phyloP scores from a whole-genome alignment of 331 rosid species.

The Quercus phellos region DNA sequence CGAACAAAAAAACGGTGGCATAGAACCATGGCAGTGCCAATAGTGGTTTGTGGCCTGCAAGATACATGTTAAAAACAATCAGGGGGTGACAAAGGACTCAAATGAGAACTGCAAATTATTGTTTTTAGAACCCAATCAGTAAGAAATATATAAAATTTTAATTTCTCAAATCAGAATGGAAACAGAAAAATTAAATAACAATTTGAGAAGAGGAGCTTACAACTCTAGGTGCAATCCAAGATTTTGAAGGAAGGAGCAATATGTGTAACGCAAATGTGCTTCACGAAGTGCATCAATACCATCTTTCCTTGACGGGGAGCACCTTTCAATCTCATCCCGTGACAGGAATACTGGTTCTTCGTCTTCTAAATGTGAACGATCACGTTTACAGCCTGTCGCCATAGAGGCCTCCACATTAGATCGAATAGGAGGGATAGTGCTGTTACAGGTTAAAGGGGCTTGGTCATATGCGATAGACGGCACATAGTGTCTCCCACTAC shows the following conservation, averaged over 20 bases:
- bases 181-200: neutral
- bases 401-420: conserved; percentile 44
- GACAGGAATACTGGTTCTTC: conserved; percentile 76
- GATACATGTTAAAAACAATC: conserved; percentile 13
- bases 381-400: conserved; percentile 50
- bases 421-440: conserved; percentile 40
- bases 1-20: conserved; percentile 97
- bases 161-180: neutral
- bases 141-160: neutral
- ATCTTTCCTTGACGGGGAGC: conserved; percentile 93
- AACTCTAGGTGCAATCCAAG: conserved; percentile 85
- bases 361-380: conserved; percentile 57
- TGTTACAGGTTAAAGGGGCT: conserved; percentile 30
- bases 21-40: conserved; percentile 93
- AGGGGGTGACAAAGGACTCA: neutral
- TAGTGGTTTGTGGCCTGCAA: conserved; percentile 89
- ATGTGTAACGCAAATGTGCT: conserved; percentile 82
- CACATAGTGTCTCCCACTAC: conserved; percentile 47
- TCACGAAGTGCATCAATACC: conserved; percentile 86
- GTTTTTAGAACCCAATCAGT: neutral
- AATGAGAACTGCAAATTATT: neutral
- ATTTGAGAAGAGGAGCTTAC: conserved; percentile 42
- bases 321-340: conserved; percentile 90
- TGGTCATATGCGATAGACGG: conserved; percentile 33
- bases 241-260: conserved; percentile 88